phyloP scores from a whole-genome alignment of 257 asterid genomes.

The Euphrasia confusa region DNA sequence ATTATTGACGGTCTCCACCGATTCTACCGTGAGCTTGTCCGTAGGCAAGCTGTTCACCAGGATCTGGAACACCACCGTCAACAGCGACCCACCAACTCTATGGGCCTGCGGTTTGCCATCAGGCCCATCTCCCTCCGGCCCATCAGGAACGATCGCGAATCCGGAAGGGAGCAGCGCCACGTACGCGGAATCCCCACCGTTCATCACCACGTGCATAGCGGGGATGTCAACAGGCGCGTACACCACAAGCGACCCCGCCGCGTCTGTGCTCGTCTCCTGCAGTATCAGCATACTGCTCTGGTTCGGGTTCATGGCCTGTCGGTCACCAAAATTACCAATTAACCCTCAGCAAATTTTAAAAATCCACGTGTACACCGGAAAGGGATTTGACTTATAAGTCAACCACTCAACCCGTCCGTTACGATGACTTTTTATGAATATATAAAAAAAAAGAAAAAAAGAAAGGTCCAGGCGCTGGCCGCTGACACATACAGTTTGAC shows the following conservation, averaged over 20 bases:
- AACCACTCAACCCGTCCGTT: neutral
- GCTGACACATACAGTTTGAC: neutral
- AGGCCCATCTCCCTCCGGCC: conserved; percentile 41
- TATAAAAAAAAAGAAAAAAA: neutral
- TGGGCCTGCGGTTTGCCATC: conserved; percentile 18
- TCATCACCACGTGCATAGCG: conserved; percentile 5
- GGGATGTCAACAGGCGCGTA: conserved; percentile 6
- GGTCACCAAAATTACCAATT: neutral
- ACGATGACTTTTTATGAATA: neutral
- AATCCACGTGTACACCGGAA: too few species aligned
- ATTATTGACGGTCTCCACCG: conserved; percentile 90
- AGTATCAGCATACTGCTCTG: conserved; percentile 10
- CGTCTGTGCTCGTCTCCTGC: conserved; percentile 2
- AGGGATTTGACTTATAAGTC: neutral
- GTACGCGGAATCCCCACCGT: conserved; percentile 8
- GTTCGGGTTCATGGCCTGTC: neutral
- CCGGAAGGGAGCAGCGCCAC: conserved; percentile 46
- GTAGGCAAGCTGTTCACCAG: conserved; percentile 71
- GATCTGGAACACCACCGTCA: conserved; percentile 90
- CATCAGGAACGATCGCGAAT: conserved; percentile 80
- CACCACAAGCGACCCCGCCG: conserved; percentile 5
- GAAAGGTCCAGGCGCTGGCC: neutral
- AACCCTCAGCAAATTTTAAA: neutral
- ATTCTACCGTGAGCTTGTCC: conserved; percentile 83
- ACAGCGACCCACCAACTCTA: conserved; percentile 59